A percentile compares a stretch with the other conserved stretches of the same genome.
These are phyloP conservation scores for Ceratocystiopsis sp. DNA, from an alignment of 2,329 filamentous ascomycete genomes.

Conservation along the genomic window DNA sequence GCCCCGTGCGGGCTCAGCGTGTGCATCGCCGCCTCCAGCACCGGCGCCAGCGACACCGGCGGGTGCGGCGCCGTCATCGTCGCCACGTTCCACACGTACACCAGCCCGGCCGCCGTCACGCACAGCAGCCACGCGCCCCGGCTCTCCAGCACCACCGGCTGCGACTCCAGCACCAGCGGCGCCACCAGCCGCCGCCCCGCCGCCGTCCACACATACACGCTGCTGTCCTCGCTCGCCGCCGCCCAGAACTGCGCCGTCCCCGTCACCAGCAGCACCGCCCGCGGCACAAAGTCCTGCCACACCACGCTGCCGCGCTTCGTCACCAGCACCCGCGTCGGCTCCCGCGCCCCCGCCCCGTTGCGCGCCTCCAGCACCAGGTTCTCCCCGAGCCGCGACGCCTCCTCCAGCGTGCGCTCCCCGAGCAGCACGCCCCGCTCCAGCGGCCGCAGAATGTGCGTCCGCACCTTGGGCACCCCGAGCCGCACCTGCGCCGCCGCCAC, in stretches of 20 bases:
- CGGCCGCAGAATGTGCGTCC: conserved; percentile 66
- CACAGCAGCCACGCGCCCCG: conserved; percentile 79
- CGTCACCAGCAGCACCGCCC: conserved; percentile 73
- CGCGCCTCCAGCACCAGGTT: conserved; percentile 75
- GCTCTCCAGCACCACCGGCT: conserved; percentile 86
- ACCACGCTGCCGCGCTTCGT: conserved; percentile 63
- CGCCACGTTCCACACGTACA: conserved; percentile 85
- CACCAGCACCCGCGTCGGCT: conserved; percentile 71
- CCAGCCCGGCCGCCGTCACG: conserved; percentile 75
- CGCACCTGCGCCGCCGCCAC: conserved; percentile 70
- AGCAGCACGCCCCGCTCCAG: conserved; percentile 50
- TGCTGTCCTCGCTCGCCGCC: conserved; percentile 83
- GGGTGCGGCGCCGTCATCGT: conserved; percentile 73
- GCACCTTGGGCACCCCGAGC: conserved; percentile 72
- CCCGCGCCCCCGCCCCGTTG: conserved; percentile 60
- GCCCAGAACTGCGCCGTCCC: conserved; percentile 87
- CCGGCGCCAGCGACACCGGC: conserved; percentile 72
- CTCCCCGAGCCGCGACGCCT: conserved; percentile 45
- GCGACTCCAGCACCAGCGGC: conserved; percentile 72
- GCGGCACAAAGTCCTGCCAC: conserved; percentile 89
- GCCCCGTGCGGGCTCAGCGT: conserved; percentile 59
- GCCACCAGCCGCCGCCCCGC: conserved; percentile 75
- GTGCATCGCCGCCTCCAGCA: conserved; percentile 72
- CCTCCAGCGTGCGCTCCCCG: conserved; percentile 35
- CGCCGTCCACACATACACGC: conserved; percentile 79